These are phyloP conservation scores for Tulasnella sp. DNA, from an alignment of 768 basidiomycete species.

Conservation along the genomic window DNA sequence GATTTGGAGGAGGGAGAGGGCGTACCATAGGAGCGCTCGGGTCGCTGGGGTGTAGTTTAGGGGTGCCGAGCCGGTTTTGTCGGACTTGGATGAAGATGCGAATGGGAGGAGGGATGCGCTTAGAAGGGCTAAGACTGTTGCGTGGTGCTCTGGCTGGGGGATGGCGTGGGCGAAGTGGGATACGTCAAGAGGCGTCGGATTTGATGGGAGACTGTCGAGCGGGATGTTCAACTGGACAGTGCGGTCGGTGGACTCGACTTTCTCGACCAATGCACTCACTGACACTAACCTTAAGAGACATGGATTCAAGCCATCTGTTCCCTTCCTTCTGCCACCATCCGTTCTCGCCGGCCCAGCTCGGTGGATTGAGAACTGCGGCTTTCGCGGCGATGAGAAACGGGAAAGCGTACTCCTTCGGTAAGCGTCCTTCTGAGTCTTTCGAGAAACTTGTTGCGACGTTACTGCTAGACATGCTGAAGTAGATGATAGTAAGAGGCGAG, in stretches of 20 bases:
- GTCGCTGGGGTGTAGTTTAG: conserved; percentile 17
- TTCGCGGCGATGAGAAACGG: conserved; percentile 14
- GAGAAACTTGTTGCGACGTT: not conserved
- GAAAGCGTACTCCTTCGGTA: not conserved
- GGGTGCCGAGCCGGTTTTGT: not conserved
- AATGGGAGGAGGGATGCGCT: conserved; percentile 1
- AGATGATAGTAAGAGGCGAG: not conserved
- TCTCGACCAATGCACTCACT: not conserved
- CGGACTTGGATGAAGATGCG: not conserved
- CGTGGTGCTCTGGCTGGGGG: not conserved
- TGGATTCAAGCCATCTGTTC: conserved; percentile 4
- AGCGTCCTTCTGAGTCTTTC: not conserved
- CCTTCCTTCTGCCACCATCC: conserved; percentile 13
- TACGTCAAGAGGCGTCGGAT: not conserved
- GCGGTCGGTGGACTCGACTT: not conserved
- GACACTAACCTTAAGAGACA: conserved; percentile 1
- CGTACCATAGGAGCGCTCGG: conserved; percentile 14
- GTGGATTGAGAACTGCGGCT: conserved; percentile 8
- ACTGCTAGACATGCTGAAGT: not conserved
- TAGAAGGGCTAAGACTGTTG: not conserved
- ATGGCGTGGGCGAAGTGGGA: not conserved
- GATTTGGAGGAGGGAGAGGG: conserved; percentile 16
- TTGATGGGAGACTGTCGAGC: not conserved
- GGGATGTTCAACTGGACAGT: not conserved
- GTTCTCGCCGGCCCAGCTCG: not conserved